Conservation (phyloP, 768 basidiomycete species). For the Glaciozyma antarctica region DNA sequence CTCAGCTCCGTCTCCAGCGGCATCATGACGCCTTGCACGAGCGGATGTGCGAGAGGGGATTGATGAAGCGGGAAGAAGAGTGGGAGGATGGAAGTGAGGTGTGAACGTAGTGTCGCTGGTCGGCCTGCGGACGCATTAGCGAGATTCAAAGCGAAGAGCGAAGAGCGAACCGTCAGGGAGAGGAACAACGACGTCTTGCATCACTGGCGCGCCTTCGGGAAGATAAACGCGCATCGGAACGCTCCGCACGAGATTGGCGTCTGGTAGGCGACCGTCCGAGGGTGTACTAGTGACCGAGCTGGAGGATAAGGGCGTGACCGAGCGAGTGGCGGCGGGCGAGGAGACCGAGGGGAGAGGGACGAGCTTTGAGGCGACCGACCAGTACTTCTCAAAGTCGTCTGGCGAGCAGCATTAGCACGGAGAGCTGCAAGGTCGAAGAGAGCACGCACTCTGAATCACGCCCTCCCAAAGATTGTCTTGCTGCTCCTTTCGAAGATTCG, state of each 20-base stretch:
- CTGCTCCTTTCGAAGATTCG: conserved; percentile 75
- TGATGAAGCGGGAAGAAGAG: conserved; percentile 52
- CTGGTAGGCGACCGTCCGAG: conserved; percentile 53
- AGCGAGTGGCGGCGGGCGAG: conserved; percentile 48
- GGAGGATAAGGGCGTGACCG: conserved; percentile 12
- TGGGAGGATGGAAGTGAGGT: conserved; percentile 64
- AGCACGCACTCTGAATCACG: conserved; percentile 73
- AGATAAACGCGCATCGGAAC: conserved; percentile 84
- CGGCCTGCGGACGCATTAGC: conserved; percentile 46
- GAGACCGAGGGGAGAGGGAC: conserved; percentile 66
- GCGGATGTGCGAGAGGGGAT: conserved; percentile 53
- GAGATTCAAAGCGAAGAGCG: neutral
- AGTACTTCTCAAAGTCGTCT: conserved; percentile 96
- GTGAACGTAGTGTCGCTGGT: conserved; percentile 58
- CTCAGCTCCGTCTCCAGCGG: conserved; percentile 83
- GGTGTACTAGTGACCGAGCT: conserved; percentile 11
- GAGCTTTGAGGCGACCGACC: conserved; percentile 86
- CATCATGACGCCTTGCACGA: conserved; percentile 73
- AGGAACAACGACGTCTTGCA: conserved; percentile 83
- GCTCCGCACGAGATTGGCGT: conserved; percentile 74
- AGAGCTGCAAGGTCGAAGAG: neutral
- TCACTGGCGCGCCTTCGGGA: conserved; percentile 69
- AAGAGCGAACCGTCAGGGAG: conserved; percentile 56
- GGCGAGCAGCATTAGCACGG: conserved; percentile 4
- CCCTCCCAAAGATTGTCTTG: conserved; percentile 98